Percentiles rank a stretch among this genome's conserved stretches.
phyloP scores from a whole-genome alignment of 352 stramenopile species.

The Phytophthora fragariae region DNA sequence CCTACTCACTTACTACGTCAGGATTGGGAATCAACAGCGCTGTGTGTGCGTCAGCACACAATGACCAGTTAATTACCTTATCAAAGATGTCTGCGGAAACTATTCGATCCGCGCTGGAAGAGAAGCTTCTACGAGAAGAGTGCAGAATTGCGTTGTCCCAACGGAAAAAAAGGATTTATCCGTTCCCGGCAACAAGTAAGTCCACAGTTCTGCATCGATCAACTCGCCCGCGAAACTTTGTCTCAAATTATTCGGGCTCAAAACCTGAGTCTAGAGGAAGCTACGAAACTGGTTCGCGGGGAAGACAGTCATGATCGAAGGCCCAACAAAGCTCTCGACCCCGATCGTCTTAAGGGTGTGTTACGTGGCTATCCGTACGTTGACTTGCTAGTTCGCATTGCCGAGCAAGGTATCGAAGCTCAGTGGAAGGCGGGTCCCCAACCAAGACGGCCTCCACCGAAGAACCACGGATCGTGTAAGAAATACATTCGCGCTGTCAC shows the following conservation, averaged over 20 bases:
- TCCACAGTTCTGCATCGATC: too few species aligned
- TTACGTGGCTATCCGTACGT: neutral
- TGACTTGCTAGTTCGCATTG: neutral
- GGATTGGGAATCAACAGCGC: too few species aligned
- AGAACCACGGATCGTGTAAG: constrained; percentile 14
- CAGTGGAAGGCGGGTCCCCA: neutral
- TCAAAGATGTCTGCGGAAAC: neutral
- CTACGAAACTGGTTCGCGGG: neutral
- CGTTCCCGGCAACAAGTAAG: too few species aligned
- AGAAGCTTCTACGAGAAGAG: too few species aligned
- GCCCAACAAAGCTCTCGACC: neutral
- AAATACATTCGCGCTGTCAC: constrained; percentile 12
- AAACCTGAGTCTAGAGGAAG: neutral
- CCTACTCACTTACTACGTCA: too few species aligned
- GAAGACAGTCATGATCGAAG: neutral
- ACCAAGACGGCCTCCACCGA: neutral
- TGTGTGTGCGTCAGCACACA: too few species aligned
- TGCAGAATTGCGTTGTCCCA: too few species aligned
- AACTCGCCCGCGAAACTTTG: too few species aligned
- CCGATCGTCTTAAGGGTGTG: neutral
- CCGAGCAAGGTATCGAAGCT: neutral
- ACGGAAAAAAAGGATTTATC: too few species aligned
- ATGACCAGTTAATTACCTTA: neutral
- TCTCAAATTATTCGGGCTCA: too few species aligned
- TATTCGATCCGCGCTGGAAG: too few species aligned